Evolutionary conservation across 1,139 yeast genomes (phyloP), one percentile per base, ranked within the genome.

Genomic region (Ogataea hybrid): DNA sequence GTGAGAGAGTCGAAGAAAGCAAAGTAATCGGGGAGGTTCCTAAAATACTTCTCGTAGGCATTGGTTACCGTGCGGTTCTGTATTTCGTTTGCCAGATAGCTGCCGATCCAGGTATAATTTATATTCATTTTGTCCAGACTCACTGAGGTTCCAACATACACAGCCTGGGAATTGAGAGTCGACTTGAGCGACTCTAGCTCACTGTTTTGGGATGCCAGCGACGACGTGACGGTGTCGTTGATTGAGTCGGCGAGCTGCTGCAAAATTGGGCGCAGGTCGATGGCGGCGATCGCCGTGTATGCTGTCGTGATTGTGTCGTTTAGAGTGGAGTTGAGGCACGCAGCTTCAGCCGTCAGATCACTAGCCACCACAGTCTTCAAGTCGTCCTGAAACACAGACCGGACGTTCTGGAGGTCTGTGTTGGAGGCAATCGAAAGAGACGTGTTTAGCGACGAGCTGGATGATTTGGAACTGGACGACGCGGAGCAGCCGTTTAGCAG

Each of bases 41-140:
- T 15, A 35, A 46, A 42, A 5, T 40, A 30, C 5, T 32, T 16
- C 4, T 28, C 7, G 37, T 32, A 42, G 3, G 41, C 28, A 12
- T 36, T 32, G 18, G 41, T 21, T 11, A 32, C 5, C 3, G 30
- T 23, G 17, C 18, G 23, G 28, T 34, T 37, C n/a, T 10, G 32
- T n/a, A 15, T 22, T 10, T 20, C 16, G 12, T 15, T 15, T 4
- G 29, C 29, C 16, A 50, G 21, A 17, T 15, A 42, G 14, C 28
- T 11, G 12, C 42, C 37, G 9, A 52, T 47, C 55, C 54, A 51
- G 3, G 53, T 46, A 32, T 47, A 51, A 28, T 50, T 49, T 10
- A 53, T 35, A 10, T 38, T 39, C 32, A 53, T 7, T 2, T 25
- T 4, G 27, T 44, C 39, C 31, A 50, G 28, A 17, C 43, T 32